Conservation (phyloP, 1,139 yeast species). For the Meyerozyma elateridarum region DNA sequence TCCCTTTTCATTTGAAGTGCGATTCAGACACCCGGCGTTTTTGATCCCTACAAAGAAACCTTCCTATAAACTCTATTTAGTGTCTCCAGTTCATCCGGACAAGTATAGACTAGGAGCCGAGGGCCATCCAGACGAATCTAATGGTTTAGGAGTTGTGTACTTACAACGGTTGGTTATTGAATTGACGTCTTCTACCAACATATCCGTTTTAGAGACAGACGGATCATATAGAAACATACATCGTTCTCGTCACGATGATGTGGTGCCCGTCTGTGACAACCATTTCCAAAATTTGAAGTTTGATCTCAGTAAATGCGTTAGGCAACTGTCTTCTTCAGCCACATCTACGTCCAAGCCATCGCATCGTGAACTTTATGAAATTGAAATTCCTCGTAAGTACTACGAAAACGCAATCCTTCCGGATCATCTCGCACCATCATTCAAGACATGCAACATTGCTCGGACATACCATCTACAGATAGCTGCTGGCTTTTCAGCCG, state of each 20-base stretch:
- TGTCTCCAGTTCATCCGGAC: constrained; percentile 32
- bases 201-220: constrained; percentile 35
- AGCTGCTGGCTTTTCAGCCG: constrained; percentile 41
- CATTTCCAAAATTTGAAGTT: constrained; percentile 32
- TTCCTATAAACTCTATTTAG: constrained; percentile 33
- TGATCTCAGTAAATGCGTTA: constrained; percentile 35
- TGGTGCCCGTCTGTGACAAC: constrained; percentile 27
- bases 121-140: constrained; percentile 35
- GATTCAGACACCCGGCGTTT: constrained; percentile 44
- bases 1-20: constrained; percentile 41
- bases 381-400: constrained; percentile 42
- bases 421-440: constrained; percentile 47
- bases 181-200: constrained; percentile 26
- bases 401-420: constrained; percentile 45
- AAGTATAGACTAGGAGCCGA: constrained; percentile 33
- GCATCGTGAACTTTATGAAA: constrained; percentile 28
- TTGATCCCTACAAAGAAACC: constrained; percentile 40
- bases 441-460: constrained; percentile 53
- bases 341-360: constrained; percentile 16
- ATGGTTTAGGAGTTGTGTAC: constrained; percentile 46
- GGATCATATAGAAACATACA: constrained; percentile 21
- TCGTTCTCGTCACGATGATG: constrained; percentile 25
- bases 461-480: constrained; percentile 44
- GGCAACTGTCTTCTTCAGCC: constrained; percentile 24
- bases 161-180: constrained; percentile 34